phyloP scores from a whole-genome alignment of 1,284 basidiomycete genomes.

The Leccinum fallax region DNA sequence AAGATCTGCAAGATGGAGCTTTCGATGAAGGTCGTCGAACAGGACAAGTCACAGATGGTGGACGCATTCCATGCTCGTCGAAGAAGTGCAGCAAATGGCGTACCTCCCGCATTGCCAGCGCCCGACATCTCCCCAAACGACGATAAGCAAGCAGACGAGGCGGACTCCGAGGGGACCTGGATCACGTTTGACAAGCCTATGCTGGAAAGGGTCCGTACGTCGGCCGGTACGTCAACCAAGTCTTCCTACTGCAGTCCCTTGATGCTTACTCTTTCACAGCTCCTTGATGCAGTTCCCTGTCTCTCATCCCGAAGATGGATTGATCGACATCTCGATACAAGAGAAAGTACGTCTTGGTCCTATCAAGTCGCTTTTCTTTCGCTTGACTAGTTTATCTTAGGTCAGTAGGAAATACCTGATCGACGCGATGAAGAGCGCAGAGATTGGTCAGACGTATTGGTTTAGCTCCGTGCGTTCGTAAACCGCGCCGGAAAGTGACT shows the following conservation, averaged over 20 bases:
- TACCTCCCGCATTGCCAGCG: slow-evolving; percentile 17
- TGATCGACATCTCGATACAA: slow-evolving; percentile 79
- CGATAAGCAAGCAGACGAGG: slow-evolving; percentile 25
- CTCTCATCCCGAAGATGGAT: slow-evolving; percentile 75
- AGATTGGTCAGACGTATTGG: slow-evolving; percentile 72
- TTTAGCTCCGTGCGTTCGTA: slow-evolving; percentile 46
- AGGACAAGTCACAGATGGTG: slow-evolving; percentile 77
- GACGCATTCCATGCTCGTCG: slow-evolving; percentile 42
- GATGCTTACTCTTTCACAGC: slow-evolving; percentile 35
- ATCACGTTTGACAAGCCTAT: slow-evolving; percentile 70
- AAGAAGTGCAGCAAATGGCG: slow-evolving; percentile 32
- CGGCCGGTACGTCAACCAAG: slow-evolving; percentile 50
- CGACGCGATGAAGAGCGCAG: slow-evolving; percentile 67
- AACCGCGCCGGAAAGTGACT: neutral
- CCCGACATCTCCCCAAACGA: slow-evolving; percentile 20
- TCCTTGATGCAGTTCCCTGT: slow-evolving; percentile 90
- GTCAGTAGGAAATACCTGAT: slow-evolving; percentile 55
- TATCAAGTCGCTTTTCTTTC: neutral
- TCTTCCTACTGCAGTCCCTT: neutral
- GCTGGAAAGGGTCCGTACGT: slow-evolving; percentile 75
- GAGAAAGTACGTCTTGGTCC: slow-evolving; percentile 48
- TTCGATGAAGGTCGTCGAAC: slow-evolving; percentile 69
- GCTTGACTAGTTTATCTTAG: slow-evolving; percentile 37
- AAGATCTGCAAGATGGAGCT: slow-evolving; percentile 71
- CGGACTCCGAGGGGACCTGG: slow-evolving; percentile 56